These are phyloP conservation scores for Trypanosoma avium DNA, from an alignment of 208 protist species.

Conservation along the genomic window DNA sequence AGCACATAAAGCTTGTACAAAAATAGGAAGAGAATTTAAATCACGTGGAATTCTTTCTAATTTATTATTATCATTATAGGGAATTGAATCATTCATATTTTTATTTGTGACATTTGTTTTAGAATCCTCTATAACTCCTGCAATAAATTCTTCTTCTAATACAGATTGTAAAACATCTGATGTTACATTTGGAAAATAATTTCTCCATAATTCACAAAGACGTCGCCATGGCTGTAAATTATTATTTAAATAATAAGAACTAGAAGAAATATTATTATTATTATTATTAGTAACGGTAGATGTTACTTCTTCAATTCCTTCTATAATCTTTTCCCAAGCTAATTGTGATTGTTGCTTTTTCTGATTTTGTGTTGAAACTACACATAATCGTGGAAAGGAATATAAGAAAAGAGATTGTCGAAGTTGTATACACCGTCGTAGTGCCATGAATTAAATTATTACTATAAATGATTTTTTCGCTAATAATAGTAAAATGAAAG, in stretches of 20 bases:
- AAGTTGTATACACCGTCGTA: too few relatives aligned
- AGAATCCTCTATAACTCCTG: background rate
- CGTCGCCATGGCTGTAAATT: slow-evolving; percentile 15
- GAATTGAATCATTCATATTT: too few relatives aligned
- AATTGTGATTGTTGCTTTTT: too few relatives aligned
- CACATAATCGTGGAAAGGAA: too few relatives aligned
- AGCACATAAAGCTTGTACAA: slow-evolving; percentile 25
- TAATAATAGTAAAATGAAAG: too few relatives aligned
- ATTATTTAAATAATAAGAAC: too few relatives aligned
- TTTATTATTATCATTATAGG: background rate
- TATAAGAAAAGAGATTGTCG: too few relatives aligned
- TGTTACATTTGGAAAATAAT: slow-evolving; percentile 10
- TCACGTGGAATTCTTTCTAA: slow-evolving; percentile 20
- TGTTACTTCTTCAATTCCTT: slow-evolving; percentile 14
- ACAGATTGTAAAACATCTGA: background rate
- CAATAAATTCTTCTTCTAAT: slow-evolving; percentile 21
- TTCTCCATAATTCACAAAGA: slow-evolving; percentile 22
- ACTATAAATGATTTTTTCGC: too few relatives aligned
- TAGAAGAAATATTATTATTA: too few relatives aligned
- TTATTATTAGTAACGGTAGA: background rate
- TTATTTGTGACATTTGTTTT: too few relatives aligned
- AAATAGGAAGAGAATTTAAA: slow-evolving; percentile 23
- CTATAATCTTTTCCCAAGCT: slow-evolving; percentile 20
- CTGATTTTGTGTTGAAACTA: too few relatives aligned
- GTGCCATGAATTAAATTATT: too few relatives aligned